Percentiles rank a stretch among this genome's conserved stretches.
Evolutionary conservation across 768 basidiomycete species (phyloP).

Genomic region (Serendipita vermifera): DNA sequence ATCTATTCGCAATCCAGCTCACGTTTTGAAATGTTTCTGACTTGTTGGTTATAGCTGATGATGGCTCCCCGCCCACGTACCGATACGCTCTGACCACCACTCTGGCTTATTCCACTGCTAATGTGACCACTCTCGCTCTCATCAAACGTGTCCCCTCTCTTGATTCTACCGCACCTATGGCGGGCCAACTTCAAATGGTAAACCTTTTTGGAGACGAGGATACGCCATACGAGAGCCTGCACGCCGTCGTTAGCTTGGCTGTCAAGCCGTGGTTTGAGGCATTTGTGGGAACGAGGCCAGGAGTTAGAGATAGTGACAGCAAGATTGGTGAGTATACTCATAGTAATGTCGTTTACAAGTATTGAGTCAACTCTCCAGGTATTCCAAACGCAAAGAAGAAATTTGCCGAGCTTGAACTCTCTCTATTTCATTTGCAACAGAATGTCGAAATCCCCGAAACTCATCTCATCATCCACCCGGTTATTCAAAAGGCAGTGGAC

Average conservation of each 20-base stretch:
- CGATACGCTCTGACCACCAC: conserved; percentile 56
- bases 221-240: conserved; percentile 89
- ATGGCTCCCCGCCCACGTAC: conserved; percentile 43
- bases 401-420: conserved; percentile 93
- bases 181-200: conserved; percentile 78
- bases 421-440: conserved; percentile 88
- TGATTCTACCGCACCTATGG: conserved; percentile 66
- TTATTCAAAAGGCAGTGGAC: conserved; percentile 78
- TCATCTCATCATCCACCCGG: conserved; percentile 80
- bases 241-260: conserved; percentile 86
- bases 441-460: conserved; percentile 99
- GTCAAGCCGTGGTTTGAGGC: conserved; percentile 99
- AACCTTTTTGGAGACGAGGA: conserved; percentile 83
- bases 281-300: conserved; percentile 74
- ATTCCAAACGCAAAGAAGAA: conserved; percentile 99
- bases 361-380: conserved; percentile 27
- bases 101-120: conserved; percentile 65
- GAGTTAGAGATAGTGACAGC: conserved; percentile 61
- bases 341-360: background rate
- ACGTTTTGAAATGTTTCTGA: background rate
- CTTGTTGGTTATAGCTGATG: conserved; percentile 30
- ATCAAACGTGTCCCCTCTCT: conserved; percentile 84
- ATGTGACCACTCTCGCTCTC: conserved; percentile 78
- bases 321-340: conserved; percentile 53
- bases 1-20: conserved; percentile 3